phyloP scores from a whole-genome alignment of 192 early-diverging fungal genomes.

The Backusella sp. region DNA sequence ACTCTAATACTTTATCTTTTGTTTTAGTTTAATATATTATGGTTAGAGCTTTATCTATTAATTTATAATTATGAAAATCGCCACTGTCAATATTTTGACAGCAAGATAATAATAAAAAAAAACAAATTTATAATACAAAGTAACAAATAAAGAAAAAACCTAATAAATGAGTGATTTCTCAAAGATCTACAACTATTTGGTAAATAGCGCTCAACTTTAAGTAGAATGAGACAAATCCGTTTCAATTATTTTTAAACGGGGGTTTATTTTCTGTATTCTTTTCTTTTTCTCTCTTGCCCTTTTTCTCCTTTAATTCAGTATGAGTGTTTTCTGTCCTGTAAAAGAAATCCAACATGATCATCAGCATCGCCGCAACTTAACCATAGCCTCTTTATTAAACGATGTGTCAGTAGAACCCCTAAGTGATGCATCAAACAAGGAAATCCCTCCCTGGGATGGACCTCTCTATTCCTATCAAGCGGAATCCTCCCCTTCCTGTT shows the following conservation, averaged over 20 bases:
- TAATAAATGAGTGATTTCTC: neutral
- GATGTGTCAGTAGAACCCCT: neutral
- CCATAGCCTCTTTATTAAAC: neutral
- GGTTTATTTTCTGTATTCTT: neutral
- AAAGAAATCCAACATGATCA: conserved; percentile 1
- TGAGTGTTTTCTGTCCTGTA: neutral
- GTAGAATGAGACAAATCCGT: conserved; percentile 1
- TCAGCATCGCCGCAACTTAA: neutral
- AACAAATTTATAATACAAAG: neutral
- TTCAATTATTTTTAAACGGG: neutral
- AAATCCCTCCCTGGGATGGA: neutral
- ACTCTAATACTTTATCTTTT: neutral
- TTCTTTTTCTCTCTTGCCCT: neutral
- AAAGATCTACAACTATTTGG: neutral
- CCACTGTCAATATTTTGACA: neutral
- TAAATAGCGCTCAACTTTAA: conserved; percentile 6
- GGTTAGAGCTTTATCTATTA: neutral
- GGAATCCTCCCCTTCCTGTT: neutral
- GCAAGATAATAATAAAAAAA: neutral
- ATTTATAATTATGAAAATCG: neutral
- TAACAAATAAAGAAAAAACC: neutral
- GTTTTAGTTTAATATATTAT: neutral
- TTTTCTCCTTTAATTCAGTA: neutral
- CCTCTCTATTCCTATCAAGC: neutral
- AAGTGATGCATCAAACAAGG: neutral